phyloP scores from a whole-genome alignment of 768 basidiomycete genomes.

The Boletus speciosus region DNA sequence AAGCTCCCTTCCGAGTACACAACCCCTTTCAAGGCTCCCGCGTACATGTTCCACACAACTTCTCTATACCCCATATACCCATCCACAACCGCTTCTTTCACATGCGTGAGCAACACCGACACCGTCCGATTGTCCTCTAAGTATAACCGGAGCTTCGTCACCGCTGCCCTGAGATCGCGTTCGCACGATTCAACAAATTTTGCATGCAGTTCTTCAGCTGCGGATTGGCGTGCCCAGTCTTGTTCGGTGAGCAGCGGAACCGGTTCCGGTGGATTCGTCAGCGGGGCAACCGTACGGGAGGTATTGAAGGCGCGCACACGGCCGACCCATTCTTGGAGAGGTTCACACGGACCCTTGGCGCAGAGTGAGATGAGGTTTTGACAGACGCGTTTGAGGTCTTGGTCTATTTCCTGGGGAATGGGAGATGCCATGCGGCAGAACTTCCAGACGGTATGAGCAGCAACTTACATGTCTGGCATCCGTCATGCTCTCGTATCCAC shows the following conservation, averaged over 20 bases:
- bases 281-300: slow-evolving; percentile 17
- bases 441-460: neutral
- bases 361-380: slow-evolving; percentile 75
- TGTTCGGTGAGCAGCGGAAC: slow-evolving; percentile 35
- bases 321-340: slow-evolving; percentile 63
- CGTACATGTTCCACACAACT: slow-evolving; percentile 49
- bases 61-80: slow-evolving; percentile 74
- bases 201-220: slow-evolving; percentile 47
- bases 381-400: slow-evolving; percentile 79
- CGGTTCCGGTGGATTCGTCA: slow-evolving; percentile 16
- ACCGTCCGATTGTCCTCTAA: slow-evolving; percentile 80
- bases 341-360: slow-evolving; percentile 51
- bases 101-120: slow-evolving; percentile 70
- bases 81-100: slow-evolving; percentile 70
- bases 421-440: neutral
- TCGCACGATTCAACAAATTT: slow-evolving; percentile 55
- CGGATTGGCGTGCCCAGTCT: slow-evolving; percentile 49
- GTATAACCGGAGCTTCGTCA: slow-evolving; percentile 66
- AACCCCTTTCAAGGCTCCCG: slow-evolving; percentile 31
- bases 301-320: slow-evolving; percentile 38
- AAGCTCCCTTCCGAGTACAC: slow-evolving; percentile 37
- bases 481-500: slow-evolving; percentile 56
- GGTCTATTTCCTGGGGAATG: slow-evolving; percentile 72
- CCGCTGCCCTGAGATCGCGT: slow-evolving; percentile 51
- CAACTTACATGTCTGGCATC: slow-evolving; percentile 68